Evolutionary conservation across 768 basidiomycete species (phyloP).

Genomic region (Kwoniella sp.): DNA sequence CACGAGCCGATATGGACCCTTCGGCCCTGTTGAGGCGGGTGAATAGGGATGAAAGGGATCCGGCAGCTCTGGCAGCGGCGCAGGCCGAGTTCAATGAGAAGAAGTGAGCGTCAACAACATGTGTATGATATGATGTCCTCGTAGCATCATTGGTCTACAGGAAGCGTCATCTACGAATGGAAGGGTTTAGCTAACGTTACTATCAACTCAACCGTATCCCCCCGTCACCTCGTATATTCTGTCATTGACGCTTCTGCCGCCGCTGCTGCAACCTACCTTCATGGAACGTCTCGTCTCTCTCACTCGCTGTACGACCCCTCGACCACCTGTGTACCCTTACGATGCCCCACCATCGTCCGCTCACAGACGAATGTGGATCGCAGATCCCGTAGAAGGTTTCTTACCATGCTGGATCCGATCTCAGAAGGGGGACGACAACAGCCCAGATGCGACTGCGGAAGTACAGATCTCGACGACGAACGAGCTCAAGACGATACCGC

Average conservation of each 20-base stretch:
- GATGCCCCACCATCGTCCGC: slow-evolving; percentile 19
- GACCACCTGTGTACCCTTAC: slow-evolving; percentile 8
- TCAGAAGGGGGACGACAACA: slow-evolving; percentile 64
- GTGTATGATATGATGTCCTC: too few relatives aligned
- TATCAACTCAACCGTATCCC: neutral
- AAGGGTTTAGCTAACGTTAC: neutral
- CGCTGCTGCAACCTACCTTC: neutral
- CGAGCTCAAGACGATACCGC: slow-evolving; percentile 72
- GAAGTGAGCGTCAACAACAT: slow-evolving; percentile 62
- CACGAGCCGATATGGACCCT: slow-evolving; percentile 47
- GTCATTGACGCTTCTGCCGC: too few relatives aligned
- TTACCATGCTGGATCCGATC: slow-evolving; percentile 90
- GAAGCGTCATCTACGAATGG: too few relatives aligned
- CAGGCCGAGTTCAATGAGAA: slow-evolving; percentile 97
- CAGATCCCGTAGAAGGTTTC: slow-evolving; percentile 88
- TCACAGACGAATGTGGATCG: slow-evolving; percentile 81
- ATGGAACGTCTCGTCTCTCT: slow-evolving; percentile 16
- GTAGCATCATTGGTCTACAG: too few relatives aligned
- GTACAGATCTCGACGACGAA: slow-evolving; percentile 82
- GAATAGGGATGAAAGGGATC: slow-evolving; percentile 66
- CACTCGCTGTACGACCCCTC: slow-evolving; percentile 11
- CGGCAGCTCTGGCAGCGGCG: slow-evolving; percentile 80
- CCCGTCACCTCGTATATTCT: neutral
- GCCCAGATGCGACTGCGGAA: slow-evolving; percentile 62
- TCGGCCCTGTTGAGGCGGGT: slow-evolving; percentile 33